These are phyloP conservation scores for Thraustochytrium sp. DNA, from an alignment of 352 stramenopile genomes.

Conservation along the genomic window DNA sequence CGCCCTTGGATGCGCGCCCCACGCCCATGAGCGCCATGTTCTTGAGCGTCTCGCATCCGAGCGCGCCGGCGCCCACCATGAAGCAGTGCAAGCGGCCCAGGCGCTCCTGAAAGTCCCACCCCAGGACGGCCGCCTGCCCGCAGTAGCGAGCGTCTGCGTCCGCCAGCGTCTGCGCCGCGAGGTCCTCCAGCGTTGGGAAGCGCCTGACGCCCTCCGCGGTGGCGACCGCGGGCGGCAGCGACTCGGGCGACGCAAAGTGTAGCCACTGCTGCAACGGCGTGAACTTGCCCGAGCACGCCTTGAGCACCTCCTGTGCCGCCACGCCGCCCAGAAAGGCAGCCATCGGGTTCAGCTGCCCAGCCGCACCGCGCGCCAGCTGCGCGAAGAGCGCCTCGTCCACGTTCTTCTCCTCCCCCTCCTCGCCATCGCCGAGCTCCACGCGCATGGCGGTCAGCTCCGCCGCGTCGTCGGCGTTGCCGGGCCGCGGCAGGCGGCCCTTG, in stretches of 20 bases:
- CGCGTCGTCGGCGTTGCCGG: constrained; percentile 60
- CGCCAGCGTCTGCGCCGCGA: background rate
- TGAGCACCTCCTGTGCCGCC: constrained; percentile 92
- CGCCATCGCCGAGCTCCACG: constrained; percentile 58
- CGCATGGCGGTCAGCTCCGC: constrained; percentile 68
- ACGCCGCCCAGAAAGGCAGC: constrained; percentile 91
- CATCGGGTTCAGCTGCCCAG: constrained; percentile 91
- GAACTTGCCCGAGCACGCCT: constrained; percentile 97
- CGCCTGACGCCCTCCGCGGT: constrained; percentile 49
- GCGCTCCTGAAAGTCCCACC: constrained; percentile 60
- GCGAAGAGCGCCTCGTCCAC: background rate
- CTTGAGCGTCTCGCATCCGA: constrained; percentile 99
- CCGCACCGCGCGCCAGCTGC: background rate
- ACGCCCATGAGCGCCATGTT: constrained; percentile 99
- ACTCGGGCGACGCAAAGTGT: constrained; percentile 95
- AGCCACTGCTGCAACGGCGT: constrained; percentile 98
- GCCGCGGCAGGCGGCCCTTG: constrained; percentile 67
- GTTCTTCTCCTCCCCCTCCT: constrained; percentile 3
- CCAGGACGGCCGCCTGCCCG: constrained; percentile 81
- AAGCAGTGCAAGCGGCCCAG: constrained; percentile 84
- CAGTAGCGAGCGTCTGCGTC: constrained; percentile 77
- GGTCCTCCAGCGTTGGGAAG: constrained; percentile 33
- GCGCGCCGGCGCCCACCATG: constrained; percentile 94
- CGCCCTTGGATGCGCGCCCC: constrained; percentile 48
- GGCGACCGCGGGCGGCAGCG: constrained; percentile 61